Evolutionary conservation across 495 filamentous ascomycete genomes (phyloP).

Genomic region (Talaromyces nanjingensis): DNA sequence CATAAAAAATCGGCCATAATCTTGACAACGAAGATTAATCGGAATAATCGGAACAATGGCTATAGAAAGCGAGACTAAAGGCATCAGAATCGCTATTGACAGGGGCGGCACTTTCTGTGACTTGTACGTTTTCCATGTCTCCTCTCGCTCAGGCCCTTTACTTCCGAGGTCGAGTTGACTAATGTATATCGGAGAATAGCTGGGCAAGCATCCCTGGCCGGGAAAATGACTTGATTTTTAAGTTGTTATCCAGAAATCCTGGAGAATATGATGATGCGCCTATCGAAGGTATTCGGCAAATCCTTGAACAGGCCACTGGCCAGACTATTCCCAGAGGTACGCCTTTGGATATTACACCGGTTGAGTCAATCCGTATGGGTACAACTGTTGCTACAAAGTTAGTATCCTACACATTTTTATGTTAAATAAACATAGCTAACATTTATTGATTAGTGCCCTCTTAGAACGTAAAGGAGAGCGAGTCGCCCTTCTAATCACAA

Average conservation of each 20-base stretch:
- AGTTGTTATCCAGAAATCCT: constrained; percentile 85
- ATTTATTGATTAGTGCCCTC: constrained; percentile 43
- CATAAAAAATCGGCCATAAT: neutral
- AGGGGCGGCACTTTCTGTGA: constrained; percentile 64
- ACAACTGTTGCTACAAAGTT: constrained; percentile 80
- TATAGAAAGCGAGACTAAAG: neutral
- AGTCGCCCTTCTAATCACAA: constrained; percentile 85
- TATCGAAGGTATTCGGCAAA: constrained; percentile 21
- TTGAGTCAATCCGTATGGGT: constrained; percentile 83
- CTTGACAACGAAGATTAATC: neutral
- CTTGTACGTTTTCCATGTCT: constrained; percentile 38
- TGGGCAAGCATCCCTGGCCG: constrained; percentile 30
- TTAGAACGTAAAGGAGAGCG: constrained; percentile 91
- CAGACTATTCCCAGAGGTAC: constrained; percentile 72
- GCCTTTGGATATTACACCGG: constrained; percentile 72
- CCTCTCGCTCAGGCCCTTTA: neutral
- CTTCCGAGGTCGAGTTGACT: neutral
- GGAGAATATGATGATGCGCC: constrained; percentile 84
- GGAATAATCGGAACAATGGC: neutral
- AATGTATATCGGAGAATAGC: neutral
- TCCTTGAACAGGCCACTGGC: constrained; percentile 52
- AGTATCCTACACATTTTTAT: neutral
- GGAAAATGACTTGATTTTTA: constrained; percentile 68
- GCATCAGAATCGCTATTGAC: constrained; percentile 23
- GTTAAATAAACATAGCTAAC: neutral